phyloP scores from a whole-genome alignment of 805 yeast genomes.

The Saccharomycopsis lassenensis region DNA sequence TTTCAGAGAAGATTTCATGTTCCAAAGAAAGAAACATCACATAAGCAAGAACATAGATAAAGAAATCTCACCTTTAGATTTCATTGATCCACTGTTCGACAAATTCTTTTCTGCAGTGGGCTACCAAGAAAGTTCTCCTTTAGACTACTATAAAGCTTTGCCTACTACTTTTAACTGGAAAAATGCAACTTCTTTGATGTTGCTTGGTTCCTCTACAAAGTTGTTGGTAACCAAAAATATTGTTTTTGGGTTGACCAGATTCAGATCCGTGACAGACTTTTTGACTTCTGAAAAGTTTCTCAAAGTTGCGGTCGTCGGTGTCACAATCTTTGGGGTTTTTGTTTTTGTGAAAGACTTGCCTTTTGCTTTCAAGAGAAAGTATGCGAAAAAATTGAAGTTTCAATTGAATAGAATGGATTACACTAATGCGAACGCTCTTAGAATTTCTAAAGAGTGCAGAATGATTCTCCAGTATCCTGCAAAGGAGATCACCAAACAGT shows the following conservation, averaged over 20 bases:
- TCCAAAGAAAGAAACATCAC: conserved; percentile 58
- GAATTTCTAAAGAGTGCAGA: conserved; percentile 75
- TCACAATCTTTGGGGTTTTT: conserved; percentile 41
- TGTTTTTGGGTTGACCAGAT: conserved; percentile 22
- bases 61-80: conserved; percentile 56
- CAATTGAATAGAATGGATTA: conserved; percentile 64
- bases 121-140: conserved; percentile 14
- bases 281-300: conserved; percentile 11
- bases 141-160: conserved; percentile 3
- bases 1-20: conserved; percentile 73
- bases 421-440: conserved; percentile 61
- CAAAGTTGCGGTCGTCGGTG: conserved; percentile 32
- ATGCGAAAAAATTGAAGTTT: conserved; percentile 56
- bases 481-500: conserved; percentile 63
- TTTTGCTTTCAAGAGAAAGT: conserved; percentile 74
- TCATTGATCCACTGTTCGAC: conserved; percentile 66
- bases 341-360: conserved; percentile 77
- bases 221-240: conserved; percentile 17
- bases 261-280: conserved; percentile 4
- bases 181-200: conserved; percentile 23
- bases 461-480: conserved; percentile 74
- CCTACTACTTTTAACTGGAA: conserved; percentile 25
- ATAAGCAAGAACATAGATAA: conserved; percentile 47
- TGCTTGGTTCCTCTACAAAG: conserved; percentile 23
- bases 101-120: conserved; percentile 41